phyloP scores from a whole-genome alignment of 495 filamentous ascomycete species.

The Bacidia gigantensis region DNA sequence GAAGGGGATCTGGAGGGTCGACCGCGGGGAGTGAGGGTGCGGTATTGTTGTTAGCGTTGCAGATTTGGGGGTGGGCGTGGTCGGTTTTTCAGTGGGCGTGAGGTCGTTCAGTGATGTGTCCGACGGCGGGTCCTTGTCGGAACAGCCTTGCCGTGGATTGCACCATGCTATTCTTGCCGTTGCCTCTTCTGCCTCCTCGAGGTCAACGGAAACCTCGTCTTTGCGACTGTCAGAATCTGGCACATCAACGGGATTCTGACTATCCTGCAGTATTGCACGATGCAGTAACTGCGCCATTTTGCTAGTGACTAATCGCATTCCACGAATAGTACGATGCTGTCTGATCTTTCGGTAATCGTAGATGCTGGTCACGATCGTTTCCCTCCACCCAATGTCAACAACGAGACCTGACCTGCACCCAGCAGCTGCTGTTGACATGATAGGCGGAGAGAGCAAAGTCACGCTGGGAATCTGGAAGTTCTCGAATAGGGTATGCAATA shows the following conservation, averaged over 20 bases:
- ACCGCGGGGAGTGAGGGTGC: slow-evolving; percentile 28
- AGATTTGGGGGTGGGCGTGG: slow-evolving; percentile 4
- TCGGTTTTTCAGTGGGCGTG: not conserved
- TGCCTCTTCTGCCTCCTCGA: slow-evolving; percentile 70
- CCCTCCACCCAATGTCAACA: slow-evolving; percentile 83
- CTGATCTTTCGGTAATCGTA: slow-evolving; percentile 79
- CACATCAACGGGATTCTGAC: slow-evolving; percentile 6
- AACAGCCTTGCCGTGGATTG: not conserved
- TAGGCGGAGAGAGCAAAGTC: slow-evolving; percentile 60
- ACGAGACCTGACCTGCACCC: slow-evolving; percentile 71
- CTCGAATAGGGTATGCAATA: slow-evolving; percentile 62
- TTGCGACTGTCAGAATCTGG: not conserved
- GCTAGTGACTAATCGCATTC: slow-evolving; percentile 52
- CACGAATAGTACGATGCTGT: slow-evolving; percentile 53
- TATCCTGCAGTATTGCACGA: slow-evolving; percentile 11
- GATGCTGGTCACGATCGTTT: slow-evolving; percentile 65
- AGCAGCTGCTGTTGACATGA: slow-evolving; percentile 59
- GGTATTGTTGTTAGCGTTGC: slow-evolving; percentile 27
- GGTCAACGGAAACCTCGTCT: slow-evolving; percentile 35
- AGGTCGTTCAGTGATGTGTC: not conserved
- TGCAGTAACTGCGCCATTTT: slow-evolving; percentile 54
- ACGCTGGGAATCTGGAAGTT: slow-evolving; percentile 71
- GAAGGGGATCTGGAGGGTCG: slow-evolving; percentile 49
- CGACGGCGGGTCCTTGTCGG: not conserved
- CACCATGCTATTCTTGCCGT: slow-evolving; percentile 67